These are phyloP conservation scores for Leccinum barrowsii DNA, from an alignment of 768 basidiomycete species.

Conservation along the genomic window DNA sequence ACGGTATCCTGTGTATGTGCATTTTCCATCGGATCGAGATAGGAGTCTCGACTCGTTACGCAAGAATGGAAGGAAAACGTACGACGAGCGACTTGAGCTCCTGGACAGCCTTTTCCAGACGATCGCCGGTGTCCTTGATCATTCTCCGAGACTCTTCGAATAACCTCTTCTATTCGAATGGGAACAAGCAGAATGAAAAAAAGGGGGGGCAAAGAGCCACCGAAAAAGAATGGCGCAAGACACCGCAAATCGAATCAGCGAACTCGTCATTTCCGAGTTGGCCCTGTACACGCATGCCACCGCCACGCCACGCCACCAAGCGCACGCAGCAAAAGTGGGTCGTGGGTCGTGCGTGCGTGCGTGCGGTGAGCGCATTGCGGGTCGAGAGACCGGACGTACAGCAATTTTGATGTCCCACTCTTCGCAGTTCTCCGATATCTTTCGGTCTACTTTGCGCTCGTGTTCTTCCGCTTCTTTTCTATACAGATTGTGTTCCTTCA, in stretches of 20 bases:
- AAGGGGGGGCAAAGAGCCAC: constrained; percentile 9
- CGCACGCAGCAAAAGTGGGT: constrained; percentile 14
- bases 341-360: constrained; percentile 1
- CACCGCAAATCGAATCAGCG: constrained; percentile 18
- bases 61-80: constrained; percentile 33
- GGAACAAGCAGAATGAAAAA: neutral
- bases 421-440: constrained; percentile 57
- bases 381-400: constrained; percentile 40
- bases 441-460: constrained; percentile 56
- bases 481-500: constrained; percentile 69
- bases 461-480: constrained; percentile 60
- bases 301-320: constrained; percentile 8
- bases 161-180: constrained; percentile 50
- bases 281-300: constrained; percentile 18
- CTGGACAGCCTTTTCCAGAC: constrained; percentile 57
- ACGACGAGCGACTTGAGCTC: constrained; percentile 70
- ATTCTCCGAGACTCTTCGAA: constrained; percentile 79
- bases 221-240: constrained; percentile 8
- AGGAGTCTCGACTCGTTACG: constrained; percentile 16
- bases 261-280: constrained; percentile 22
- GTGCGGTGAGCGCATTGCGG: neutral
- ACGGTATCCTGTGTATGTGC: constrained; percentile 24
- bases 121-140: constrained; percentile 62
- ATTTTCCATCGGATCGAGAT: constrained; percentile 1
- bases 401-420: constrained; percentile 77